Base-by-base conservation (phyloP, 345 rosid genomes). In the Populus euphratica region DNA sequence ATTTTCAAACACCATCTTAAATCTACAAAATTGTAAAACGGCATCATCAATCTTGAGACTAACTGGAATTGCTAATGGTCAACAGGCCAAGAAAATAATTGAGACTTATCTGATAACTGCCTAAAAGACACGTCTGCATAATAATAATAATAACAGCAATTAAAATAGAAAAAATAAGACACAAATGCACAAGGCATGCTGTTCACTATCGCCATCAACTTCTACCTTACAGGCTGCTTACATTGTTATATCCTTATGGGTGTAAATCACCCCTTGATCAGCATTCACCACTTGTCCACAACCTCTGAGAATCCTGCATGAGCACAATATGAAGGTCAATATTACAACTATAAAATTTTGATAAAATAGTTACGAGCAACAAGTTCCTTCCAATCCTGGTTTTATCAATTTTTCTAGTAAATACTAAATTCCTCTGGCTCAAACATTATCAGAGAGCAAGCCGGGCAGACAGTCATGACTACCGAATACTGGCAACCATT, bases 221-320 rank as follows among this genome's bases (percentile, higher is more conserved):
- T 64, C 7, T 12, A 31, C 20, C 65, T 33, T 71, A 63, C 72
- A n/a, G 33, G 33, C 29, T 56, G 63, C n/a, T 56, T 56, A n/a
- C 63, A 9, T 0, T 4, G 90, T 81, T 16, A 93, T 73, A 77
- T 89, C 95, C 77, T 88, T 87, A 83, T 96, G 99, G 77, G 87
- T 88, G 79, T 94, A 96, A 49, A 43, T 44, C 2, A 96, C 84
- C 35, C 91, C 93, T 73, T 89, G 92, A 85, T 96, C 98, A 67
- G 97, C 97, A 79, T 90, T 90, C 73, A 96, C 99, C 52, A 94
- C 94, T 78, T 96, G 99, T 47, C 99, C 99, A 8, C 81, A 84
- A 61, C 99, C 99, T 87, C 88, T 89, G 62, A 96, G 90, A 79
- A 94, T 86, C 99, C 99, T 96, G 94, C 89, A 86, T 8, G 49